Conservation (phyloP, 2,329 filamentous ascomycete genomes). For the Dothidotthia symphoricarpi region DNA sequence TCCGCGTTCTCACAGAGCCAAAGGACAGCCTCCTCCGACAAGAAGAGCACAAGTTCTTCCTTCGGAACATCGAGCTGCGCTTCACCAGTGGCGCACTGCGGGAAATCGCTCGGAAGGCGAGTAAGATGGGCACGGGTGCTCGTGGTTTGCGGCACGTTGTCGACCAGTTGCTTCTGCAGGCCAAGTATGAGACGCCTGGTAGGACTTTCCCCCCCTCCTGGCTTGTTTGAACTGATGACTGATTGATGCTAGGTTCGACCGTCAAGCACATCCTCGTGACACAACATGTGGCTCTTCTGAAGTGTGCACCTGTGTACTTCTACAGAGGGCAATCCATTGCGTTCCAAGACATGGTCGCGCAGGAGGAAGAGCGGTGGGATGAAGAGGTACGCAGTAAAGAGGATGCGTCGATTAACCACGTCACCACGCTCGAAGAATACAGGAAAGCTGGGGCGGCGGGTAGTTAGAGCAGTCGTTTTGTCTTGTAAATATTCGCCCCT, state of each 20-base stretch:
- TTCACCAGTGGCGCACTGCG: conserved; percentile 82
- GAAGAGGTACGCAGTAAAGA: conserved; percentile 36
- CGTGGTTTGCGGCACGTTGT: conserved; percentile 50
- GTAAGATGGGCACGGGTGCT: conserved; percentile 69
- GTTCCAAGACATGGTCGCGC: conserved; percentile 42
- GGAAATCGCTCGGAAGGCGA: conserved; percentile 72
- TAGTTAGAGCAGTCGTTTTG: conserved; percentile 10
- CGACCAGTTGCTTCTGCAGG: conserved; percentile 47
- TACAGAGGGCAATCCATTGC: conserved; percentile 43
- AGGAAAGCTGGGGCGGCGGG: conserved; percentile 41
- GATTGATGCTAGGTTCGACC: conserved; percentile 34
- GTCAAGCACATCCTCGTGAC: conserved; percentile 50
- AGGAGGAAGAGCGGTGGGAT: conserved; percentile 50
- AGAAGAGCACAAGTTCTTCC: conserved; percentile 83
- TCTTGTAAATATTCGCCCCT: no score
- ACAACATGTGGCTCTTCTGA: conserved; percentile 46
- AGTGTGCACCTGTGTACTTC: conserved; percentile 46
- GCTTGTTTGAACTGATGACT: conserved; percentile 2
- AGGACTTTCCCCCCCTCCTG: conserved; percentile 5
- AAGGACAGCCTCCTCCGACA: conserved; percentile 84
- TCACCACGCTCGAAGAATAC: conserved; percentile 49
- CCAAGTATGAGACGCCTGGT: conserved; percentile 51
- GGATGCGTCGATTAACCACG: conserved; percentile 22
- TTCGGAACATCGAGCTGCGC: conserved; percentile 71
- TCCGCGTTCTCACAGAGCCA: conserved; percentile 88